phyloP scores from a whole-genome alignment of 257 asterid genomes.

The Linderniella brevidens region DNA sequence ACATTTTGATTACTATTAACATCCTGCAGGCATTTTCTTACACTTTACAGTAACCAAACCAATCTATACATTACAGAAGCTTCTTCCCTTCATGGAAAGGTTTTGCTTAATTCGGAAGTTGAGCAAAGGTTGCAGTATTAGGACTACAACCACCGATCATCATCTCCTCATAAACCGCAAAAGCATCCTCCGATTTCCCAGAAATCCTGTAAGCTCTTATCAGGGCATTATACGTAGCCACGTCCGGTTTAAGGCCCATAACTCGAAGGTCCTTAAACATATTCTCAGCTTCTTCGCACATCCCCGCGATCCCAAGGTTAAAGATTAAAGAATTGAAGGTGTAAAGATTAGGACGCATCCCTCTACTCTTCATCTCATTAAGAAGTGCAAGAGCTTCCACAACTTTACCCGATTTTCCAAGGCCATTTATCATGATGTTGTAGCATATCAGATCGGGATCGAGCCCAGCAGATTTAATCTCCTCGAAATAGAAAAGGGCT shows the following conservation, averaged over 20 bases:
- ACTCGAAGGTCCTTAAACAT: conserved; percentile 51
- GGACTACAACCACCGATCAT: conserved; percentile 76
- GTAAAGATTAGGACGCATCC: conserved; percentile 56
- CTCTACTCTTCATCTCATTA: conserved; percentile 63
- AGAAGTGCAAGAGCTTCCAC: conserved; percentile 45
- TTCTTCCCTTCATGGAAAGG: conserved; percentile 1
- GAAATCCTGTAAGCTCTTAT: conserved; percentile 64
- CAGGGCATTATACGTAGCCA: conserved; percentile 71
- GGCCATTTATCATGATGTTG: conserved; percentile 79
- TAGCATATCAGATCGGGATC: conserved; percentile 83
- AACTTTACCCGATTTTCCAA: conserved; percentile 43
- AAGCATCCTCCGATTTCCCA: conserved; percentile 64
- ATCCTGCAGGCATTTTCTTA: neutral
- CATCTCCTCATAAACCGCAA: conserved; percentile 76
- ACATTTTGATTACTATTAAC: no score
- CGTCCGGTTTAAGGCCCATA: conserved; percentile 67
- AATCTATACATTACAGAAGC: conserved; percentile 5
- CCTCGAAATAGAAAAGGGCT: conserved; percentile 61
- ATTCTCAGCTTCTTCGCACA: conserved; percentile 52
- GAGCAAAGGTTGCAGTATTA: conserved; percentile 70
- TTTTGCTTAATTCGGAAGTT: conserved; percentile 51
- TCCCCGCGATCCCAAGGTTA: conserved; percentile 64
- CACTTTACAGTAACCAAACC: neutral
- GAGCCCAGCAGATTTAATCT: conserved; percentile 54
- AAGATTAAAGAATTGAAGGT: conserved; percentile 67